Evolutionary conservation across 2,329 filamentous ascomycete species (phyloP).

Genomic region (Cadophora sp.): DNA sequence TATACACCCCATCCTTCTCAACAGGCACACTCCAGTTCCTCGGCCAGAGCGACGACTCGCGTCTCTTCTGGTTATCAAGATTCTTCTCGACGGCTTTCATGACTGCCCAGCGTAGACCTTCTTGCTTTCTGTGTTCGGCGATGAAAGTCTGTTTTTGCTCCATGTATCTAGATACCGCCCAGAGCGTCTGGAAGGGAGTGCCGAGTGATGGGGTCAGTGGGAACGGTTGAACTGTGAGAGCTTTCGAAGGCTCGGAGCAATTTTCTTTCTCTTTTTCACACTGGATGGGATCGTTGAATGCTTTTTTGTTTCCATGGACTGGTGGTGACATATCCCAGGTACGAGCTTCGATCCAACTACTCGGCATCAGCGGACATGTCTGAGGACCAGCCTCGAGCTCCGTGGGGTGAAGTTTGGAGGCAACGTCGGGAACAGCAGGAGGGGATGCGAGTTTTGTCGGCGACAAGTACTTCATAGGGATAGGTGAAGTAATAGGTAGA

Average conservation of each 20-base stretch:
- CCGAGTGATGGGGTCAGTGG: neutral
- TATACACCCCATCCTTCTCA: constrained; percentile 7
- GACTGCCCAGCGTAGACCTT: neutral
- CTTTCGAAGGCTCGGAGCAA: neutral
- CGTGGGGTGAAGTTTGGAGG: neutral
- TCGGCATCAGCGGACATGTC: neutral
- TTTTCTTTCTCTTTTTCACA: neutral
- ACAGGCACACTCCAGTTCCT: neutral
- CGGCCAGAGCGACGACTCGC: neutral
- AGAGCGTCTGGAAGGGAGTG: neutral
- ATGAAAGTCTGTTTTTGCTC: neutral
- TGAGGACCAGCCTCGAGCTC: neutral
- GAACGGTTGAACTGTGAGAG: neutral
- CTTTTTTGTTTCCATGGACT: neutral
- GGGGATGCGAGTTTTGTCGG: neutral
- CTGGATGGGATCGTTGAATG: neutral
- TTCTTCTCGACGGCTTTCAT: constrained; percentile 10
- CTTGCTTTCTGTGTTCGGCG: neutral
- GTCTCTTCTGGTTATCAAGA: constrained; percentile 2
- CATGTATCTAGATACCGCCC: neutral
- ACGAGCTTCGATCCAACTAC: constrained; percentile 1
- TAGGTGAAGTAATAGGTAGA: neutral
- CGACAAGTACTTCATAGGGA: constrained; percentile 1
- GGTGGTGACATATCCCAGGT: constrained; percentile 6
- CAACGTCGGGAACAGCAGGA: neutral